Conservation (phyloP, 2,329 filamentous ascomycete species). For the Sporothrix schenckii region DNA sequence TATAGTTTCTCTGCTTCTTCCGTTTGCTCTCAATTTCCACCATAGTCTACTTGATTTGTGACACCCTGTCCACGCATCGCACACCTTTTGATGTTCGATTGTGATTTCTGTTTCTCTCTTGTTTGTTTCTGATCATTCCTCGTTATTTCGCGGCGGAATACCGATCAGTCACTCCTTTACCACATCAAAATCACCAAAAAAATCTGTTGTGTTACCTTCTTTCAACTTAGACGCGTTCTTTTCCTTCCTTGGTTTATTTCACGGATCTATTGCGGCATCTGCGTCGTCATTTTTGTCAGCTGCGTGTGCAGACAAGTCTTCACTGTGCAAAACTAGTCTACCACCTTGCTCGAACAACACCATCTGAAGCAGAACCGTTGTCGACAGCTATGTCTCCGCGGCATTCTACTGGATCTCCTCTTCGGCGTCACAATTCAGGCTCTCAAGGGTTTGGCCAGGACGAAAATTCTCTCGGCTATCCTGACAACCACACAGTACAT, state of each 20-base stretch:
- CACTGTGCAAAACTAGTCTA: conserved; percentile 36
- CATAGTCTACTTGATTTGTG: neutral
- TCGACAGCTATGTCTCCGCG: conserved; percentile 47
- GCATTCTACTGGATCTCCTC: conserved; percentile 49
- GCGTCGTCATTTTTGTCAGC: conserved; percentile 35
- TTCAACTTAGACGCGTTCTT: neutral
- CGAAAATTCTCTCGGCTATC: conserved; percentile 45
- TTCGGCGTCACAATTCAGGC: conserved; percentile 43
- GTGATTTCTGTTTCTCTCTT: neutral
- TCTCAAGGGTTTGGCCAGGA: conserved; percentile 43
- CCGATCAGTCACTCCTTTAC: conserved; percentile 13
- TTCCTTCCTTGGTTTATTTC: conserved; percentile 34
- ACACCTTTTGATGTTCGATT: neutral
- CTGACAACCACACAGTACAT: conserved; percentile 44
- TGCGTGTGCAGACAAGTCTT: conserved; percentile 27
- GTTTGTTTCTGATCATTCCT: conserved; percentile 1
- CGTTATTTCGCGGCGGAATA: neutral
- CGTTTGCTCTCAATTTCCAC: neutral
- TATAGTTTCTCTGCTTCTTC: neutral
- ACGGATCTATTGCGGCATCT: conserved; percentile 35
- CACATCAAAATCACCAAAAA: neutral
- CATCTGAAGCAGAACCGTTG: neutral
- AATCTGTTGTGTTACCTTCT: conserved; percentile 9
- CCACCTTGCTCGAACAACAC: conserved; percentile 7
- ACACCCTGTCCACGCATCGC: neutral